Base-by-base conservation (phyloP, 2,329 filamentous ascomycete species). In the Cordyceps tenuipes region DNA sequence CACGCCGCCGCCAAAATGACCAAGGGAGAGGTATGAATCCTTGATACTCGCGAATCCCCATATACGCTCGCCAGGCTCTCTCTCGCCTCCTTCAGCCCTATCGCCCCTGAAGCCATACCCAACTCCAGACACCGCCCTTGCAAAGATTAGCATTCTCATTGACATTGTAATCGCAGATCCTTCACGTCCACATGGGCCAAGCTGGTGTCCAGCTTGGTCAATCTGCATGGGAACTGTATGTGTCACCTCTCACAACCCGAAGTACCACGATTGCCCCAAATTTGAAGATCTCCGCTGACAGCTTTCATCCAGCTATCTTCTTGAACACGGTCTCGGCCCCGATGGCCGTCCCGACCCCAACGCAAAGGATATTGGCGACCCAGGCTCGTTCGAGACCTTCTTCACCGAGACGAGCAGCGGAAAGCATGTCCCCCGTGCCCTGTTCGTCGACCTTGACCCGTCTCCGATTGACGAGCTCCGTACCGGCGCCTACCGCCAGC, bases 151-250 rank as follows among this genome's bases (percentile, higher is more conserved):
- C 26, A 52, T 39, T 54, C 62, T 65, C 41, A 67, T 64, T 64
- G 26, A 63, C 44, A 39, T 59, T 61, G 54, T 57, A 39, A 61
- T 62, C 60, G 59, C 63, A 85, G 82, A 80, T 85, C 75, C 78
- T 85, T 75, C 82, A 85, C 75, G 76, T 85, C 71, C 82, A 85
- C 72, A 73, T 85, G 68, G 82, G 82, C 73, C 82, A 89, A 80
- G 86, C 86, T 77, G 86, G 86, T 76, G 83, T 80, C 71, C 86
- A 89, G 82, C 84, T 89, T 65, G 86, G 86, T 71, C 88, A 88
- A 80, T 86, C 84, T 72, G 86, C 86, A 68, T 89, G 86, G 86
- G 86, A 89, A 77, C 84, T 89, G 86, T 89, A 82, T 71, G 85
- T 78, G 67, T 64, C 64, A 61, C 59, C 59, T 39, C 26, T 59